Conservation (phyloP, 192 early-diverging fungal species). For the Linnemannia zychae region DNA sequence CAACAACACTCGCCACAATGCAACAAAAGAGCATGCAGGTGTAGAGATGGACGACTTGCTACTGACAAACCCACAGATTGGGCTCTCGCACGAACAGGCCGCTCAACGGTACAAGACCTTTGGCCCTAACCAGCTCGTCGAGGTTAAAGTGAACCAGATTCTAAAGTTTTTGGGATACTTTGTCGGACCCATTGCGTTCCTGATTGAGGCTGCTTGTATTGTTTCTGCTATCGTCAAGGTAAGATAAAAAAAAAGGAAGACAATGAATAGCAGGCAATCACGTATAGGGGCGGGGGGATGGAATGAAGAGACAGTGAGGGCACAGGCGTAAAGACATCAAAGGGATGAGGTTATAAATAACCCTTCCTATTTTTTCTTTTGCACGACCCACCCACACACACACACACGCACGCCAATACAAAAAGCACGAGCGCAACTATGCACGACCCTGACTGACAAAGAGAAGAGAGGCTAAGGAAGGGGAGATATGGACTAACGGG, state of each 20-base stretch:
- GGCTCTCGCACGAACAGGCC: conserved; percentile 70
- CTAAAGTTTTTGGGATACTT: conserved; percentile 66
- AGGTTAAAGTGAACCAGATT: conserved; percentile 60
- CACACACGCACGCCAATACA: neutral
- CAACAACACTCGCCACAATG: neutral
- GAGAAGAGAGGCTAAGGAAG: neutral
- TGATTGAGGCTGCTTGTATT: conserved; percentile 67
- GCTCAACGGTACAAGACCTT: conserved; percentile 64
- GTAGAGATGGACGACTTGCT: conserved; percentile 66
- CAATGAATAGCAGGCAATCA: neutral
- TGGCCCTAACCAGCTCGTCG: conserved; percentile 70
- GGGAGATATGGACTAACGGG: neutral
- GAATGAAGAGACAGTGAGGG: neutral
- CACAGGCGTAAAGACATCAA: neutral
- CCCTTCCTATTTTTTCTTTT: neutral
- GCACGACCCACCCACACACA: neutral
- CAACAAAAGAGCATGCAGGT: conserved; percentile 6
- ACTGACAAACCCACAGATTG: conserved; percentile 73
- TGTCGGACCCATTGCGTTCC: conserved; percentile 73
- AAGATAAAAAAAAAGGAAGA: neutral
- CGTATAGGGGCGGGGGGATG: neutral
- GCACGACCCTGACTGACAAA: conserved; percentile 8
- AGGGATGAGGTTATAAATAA: neutral
- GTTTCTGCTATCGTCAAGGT: conserved; percentile 57
- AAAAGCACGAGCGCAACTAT: too few relatives aligned